Percentiles rank a stretch among this genome's conserved stretches.
These are phyloP conservation scores for Cylindrotheca fusiformis DNA, from an alignment of 108 stramenopile species.

Conservation along the genomic window DNA sequence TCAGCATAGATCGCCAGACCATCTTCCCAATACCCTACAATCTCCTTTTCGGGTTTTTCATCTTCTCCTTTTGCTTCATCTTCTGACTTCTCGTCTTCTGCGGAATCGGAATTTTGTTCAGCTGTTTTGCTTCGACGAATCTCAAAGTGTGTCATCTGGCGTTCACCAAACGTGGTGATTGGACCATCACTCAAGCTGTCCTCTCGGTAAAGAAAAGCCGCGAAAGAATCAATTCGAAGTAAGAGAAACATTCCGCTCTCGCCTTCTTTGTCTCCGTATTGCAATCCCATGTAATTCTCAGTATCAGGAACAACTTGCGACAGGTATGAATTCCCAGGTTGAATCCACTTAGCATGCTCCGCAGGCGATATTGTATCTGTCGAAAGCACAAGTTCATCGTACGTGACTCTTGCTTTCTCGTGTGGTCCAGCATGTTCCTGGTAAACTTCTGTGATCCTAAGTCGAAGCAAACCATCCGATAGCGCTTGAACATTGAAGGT, in stretches of 20 bases:
- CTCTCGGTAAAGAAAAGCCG: constrained; percentile 64
- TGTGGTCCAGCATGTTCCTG: constrained; percentile 34
- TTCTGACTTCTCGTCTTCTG: constrained; percentile 32
- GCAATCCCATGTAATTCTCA: constrained; percentile 51
- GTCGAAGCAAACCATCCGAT: constrained; percentile 72
- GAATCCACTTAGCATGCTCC: constrained; percentile 49
- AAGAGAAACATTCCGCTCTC: constrained; percentile 48
- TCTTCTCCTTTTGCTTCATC: constrained; percentile 25
- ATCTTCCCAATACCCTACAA: constrained; percentile 92
- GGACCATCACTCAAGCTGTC: constrained; percentile 42
- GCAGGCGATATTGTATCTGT: constrained; percentile 53
- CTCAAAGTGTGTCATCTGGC: constrained; percentile 85
- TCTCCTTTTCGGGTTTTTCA: constrained; percentile 71
- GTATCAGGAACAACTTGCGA: constrained; percentile 7
- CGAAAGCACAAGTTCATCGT: constrained; percentile 84
- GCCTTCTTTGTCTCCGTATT: constrained; percentile 42
- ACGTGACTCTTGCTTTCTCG: constrained; percentile 65
- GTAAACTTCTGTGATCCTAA: constrained; percentile 77
- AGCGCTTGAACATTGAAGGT: constrained; percentile 31
- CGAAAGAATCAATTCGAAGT: constrained; percentile 68
- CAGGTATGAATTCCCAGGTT: constrained; percentile 23
- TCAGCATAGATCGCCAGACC: constrained; percentile 89
- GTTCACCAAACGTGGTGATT: constrained; percentile 60
- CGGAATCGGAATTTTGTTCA: neutral
- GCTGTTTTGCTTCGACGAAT: constrained; percentile 60